These are phyloP conservation scores for Kernera saxatilis DNA, from an alignment of 345 rosid genomes.

Conservation along the genomic window DNA sequence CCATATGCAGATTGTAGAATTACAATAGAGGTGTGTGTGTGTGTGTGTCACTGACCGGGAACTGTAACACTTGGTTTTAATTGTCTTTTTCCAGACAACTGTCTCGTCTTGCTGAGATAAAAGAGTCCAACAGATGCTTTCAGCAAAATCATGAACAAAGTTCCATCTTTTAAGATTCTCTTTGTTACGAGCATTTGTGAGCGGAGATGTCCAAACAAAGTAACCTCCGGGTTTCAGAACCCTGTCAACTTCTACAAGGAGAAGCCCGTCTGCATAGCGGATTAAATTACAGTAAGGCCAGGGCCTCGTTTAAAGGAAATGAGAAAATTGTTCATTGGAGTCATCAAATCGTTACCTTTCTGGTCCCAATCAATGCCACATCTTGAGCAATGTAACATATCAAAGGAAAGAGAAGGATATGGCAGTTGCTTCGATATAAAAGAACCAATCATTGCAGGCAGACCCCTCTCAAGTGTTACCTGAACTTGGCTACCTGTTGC, in stretches of 20 bases:
- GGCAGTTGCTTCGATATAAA: slow-evolving; percentile 78
- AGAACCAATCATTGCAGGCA: slow-evolving; percentile 95
- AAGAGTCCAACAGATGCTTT: slow-evolving; percentile 86
- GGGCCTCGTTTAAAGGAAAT: neutral
- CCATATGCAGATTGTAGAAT: slow-evolving; percentile 8
- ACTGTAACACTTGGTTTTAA: slow-evolving; percentile 62
- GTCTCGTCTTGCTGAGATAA: slow-evolving; percentile 92
- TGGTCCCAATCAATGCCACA: slow-evolving; percentile 96
- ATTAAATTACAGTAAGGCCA: neutral
- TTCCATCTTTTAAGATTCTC: slow-evolving; percentile 68
- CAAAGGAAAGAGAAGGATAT: slow-evolving; percentile 94
- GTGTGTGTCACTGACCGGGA: slow-evolving; percentile 51
- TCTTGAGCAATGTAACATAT: slow-evolving; percentile 94
- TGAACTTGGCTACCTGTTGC: slow-evolving; percentile 98
- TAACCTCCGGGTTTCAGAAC: slow-evolving; percentile 96
- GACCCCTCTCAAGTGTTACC: slow-evolving; percentile 95
- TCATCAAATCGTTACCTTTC: slow-evolving; percentile 54
- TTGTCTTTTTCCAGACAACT: slow-evolving; percentile 90
- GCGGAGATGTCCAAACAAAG: slow-evolving; percentile 98
- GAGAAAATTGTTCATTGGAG: neutral
- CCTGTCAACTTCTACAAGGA: slow-evolving; percentile 81
- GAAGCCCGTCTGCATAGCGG: slow-evolving; percentile 59
- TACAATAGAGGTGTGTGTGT: neutral
- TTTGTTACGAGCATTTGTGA: slow-evolving; percentile 71
- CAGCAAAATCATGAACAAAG: slow-evolving; percentile 61